Evolutionary conservation across 768 basidiomycete species (phyloP).

Genomic region (Nevesoporus exiguus): DNA sequence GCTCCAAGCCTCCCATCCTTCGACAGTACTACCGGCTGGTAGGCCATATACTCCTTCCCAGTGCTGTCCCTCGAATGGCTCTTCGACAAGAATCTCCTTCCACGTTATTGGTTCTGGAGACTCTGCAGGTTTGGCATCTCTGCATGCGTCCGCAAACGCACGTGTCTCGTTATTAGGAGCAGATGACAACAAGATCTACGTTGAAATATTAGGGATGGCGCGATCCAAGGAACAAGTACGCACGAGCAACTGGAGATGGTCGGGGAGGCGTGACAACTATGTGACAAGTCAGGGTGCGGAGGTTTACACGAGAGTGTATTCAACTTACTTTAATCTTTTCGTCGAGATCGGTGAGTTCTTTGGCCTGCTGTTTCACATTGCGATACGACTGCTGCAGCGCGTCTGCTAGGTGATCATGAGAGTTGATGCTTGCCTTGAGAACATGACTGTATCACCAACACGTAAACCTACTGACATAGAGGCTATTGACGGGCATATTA

Average conservation of each 20-base stretch:
- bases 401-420: conserved; percentile 55
- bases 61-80: conserved; percentile 82
- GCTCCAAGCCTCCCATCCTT: conserved; percentile 44
- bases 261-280: conserved; percentile 59
- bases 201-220: conserved; percentile 2
- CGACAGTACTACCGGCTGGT: conserved; percentile 45
- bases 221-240: conserved; percentile 15
- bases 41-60: conserved; percentile 73
- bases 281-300: not conserved
- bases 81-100: conserved; percentile 76
- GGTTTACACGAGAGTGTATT: not conserved
- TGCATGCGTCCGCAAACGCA: conserved; percentile 50
- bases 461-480: conserved; percentile 11
- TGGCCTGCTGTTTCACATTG: conserved; percentile 48
- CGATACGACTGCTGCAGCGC: conserved; percentile 55
- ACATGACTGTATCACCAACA: conserved; percentile 40
- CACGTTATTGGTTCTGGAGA: conserved; percentile 54
- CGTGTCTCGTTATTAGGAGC: conserved; percentile 50
- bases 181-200: conserved; percentile 54
- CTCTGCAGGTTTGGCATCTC: conserved; percentile 35
- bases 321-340: conserved; percentile 55
- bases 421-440: conserved; percentile 69
- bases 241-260: conserved; percentile 73
- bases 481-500: conserved; percentile 27
- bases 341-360: conserved; percentile 57